These are phyloP conservation scores for Talaromyces pinophilus DNA, from an alignment of 2,329 filamentous ascomycete species.

Conservation along the genomic window DNA sequence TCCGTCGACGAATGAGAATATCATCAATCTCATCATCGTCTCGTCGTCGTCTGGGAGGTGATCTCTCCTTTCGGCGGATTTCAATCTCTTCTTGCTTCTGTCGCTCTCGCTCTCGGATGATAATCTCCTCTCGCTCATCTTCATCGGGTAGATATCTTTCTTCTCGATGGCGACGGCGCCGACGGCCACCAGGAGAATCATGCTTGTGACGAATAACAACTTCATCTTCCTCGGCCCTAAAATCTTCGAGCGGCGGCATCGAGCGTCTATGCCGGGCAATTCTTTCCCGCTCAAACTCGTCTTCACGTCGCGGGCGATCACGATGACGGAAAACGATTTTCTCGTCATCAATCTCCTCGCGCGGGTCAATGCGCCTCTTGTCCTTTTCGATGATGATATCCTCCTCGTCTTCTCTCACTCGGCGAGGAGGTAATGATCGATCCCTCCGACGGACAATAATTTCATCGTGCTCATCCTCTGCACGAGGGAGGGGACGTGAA, in stretches of 20 bases:
- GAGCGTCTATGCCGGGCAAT: constrained; percentile 14
- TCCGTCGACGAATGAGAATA: constrained; percentile 18
- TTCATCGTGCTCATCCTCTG: constrained; percentile 33
- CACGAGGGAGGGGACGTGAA: constrained; percentile 21
- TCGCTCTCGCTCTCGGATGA: constrained; percentile 16
- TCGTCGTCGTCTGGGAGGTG: constrained; percentile 7
- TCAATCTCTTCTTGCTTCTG: constrained; percentile 21
- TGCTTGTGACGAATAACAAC: constrained; percentile 15
- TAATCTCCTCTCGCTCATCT: constrained; percentile 16
- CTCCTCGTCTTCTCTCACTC: constrained; percentile 10
- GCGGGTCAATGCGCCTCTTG: constrained; percentile 20
- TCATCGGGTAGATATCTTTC: constrained; percentile 10
- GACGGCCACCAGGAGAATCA: constrained; percentile 3
- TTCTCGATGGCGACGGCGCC: constrained; percentile 6
- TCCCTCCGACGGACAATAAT: constrained; percentile 39
- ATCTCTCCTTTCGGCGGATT: constrained; percentile 14
- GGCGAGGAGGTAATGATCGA: constrained; percentile 23
- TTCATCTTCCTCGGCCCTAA: constrained; percentile 21
- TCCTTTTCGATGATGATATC: constrained; percentile 21
- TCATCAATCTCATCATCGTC: constrained; percentile 19
- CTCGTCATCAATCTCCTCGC: constrained; percentile 10
- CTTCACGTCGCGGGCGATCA: constrained; percentile 6
- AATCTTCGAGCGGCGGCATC: constrained; percentile 18
- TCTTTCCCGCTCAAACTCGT: constrained; percentile 10
- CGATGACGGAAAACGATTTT: constrained; percentile 9